Evolutionary conservation across 1,284 basidiomycete species (phyloP).

Genomic region (Sanghuangporus baumii): DNA sequence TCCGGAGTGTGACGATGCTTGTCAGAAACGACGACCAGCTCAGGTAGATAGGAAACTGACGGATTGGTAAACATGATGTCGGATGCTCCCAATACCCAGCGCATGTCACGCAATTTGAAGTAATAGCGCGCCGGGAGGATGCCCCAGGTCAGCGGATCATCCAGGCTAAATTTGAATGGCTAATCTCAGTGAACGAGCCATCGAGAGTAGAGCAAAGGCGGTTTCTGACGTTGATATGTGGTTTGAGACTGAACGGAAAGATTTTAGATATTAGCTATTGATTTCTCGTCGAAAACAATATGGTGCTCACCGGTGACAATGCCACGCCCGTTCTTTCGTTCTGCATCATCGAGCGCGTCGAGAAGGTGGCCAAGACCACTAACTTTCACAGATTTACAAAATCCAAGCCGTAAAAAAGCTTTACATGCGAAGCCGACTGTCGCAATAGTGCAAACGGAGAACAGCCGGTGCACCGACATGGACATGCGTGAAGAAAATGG

Average conservation of each 20-base stretch:
- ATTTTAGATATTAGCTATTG: conserved; percentile 2
- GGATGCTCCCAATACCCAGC: conserved; percentile 87
- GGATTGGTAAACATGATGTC: conserved; percentile 97
- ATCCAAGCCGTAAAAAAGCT: conserved; percentile 61
- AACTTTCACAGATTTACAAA: conserved; percentile 59
- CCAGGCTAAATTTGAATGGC: conserved; percentile 35
- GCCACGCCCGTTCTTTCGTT: conserved; percentile 51
- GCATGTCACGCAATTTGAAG: conserved; percentile 52
- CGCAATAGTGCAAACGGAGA: conserved; percentile 52
- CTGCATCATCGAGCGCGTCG: conserved; percentile 50
- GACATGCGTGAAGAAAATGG: not conserved
- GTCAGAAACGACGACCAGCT: not conserved
- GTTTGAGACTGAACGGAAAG: conserved; percentile 62
- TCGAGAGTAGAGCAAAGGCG: not conserved
- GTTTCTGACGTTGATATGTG: conserved; percentile 80
- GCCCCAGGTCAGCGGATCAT: conserved; percentile 82
- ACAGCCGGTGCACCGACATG: conserved; percentile 10
- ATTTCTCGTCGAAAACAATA: conserved; percentile 7
- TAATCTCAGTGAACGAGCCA: conserved; percentile 11
- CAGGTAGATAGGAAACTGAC: conserved; percentile 38
- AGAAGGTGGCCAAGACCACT: conserved; percentile 62
- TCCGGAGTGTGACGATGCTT: conserved; percentile 16
- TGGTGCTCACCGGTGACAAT: conserved; percentile 71
- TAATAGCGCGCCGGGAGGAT: conserved; percentile 65
- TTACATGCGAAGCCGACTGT: conserved; percentile 71